Conservation (phyloP, 768 basidiomycete species). For the Kwoniella botswanensis region DNA sequence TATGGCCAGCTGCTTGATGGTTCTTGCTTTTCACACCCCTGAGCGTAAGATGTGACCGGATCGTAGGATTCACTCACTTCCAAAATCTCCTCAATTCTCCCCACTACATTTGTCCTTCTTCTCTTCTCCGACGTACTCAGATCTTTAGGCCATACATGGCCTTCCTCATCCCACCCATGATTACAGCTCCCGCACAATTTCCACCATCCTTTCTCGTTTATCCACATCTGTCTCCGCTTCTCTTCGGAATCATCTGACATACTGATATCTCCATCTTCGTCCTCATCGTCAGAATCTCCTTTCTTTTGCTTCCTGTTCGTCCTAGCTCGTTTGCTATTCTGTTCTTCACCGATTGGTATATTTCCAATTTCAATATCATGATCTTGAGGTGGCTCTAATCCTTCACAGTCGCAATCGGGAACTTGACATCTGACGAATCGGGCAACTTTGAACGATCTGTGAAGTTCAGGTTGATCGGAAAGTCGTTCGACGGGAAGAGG, state of each 20-base stretch:
- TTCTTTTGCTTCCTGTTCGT: constrained; percentile 67
- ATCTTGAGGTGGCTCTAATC: constrained; percentile 73
- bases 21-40: neutral
- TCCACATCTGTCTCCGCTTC: constrained; percentile 64
- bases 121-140: constrained; percentile 33
- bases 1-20: no score
- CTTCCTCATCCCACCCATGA: constrained; percentile 51
- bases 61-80: constrained; percentile 64
- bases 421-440: constrained; percentile 74
- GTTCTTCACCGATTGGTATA: constrained; percentile 42
- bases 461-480: constrained; percentile 29
- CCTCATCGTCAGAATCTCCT: constrained; percentile 71
- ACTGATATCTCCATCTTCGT: constrained; percentile 63
- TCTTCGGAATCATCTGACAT: constrained; percentile 56
- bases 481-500: constrained; percentile 37
- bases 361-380: constrained; percentile 64
- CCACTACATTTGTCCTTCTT: constrained; percentile 75
- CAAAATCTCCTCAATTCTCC: constrained; percentile 78
- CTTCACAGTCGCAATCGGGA: constrained; percentile 68
- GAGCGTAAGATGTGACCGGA: neutral
- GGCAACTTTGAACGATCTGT: constrained; percentile 68
- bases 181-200: constrained; percentile 49
- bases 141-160: constrained; percentile 65
- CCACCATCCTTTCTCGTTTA: constrained; percentile 64
- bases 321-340: constrained; percentile 69